phyloP scores from a whole-genome alignment of 75 land plant genomes.

The Pinus albicaulis region DNA sequence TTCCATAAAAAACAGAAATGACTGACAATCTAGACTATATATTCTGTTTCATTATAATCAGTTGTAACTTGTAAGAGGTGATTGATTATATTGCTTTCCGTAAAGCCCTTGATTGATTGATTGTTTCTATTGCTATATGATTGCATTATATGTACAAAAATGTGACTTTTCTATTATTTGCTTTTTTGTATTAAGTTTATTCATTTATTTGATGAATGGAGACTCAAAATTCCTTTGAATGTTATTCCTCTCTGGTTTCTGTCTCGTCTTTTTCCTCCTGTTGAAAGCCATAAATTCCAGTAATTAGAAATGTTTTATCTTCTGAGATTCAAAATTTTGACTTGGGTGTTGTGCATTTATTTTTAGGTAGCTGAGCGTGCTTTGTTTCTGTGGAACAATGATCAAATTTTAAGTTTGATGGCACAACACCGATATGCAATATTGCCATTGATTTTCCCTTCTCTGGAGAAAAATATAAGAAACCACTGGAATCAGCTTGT shows the following conservation, averaged over 20 bases:
- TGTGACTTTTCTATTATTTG: not conserved
- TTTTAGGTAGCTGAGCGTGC: slow-evolving; percentile 61
- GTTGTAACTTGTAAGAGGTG: no score
- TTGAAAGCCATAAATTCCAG: not conserved
- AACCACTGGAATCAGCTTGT: slow-evolving; percentile 63
- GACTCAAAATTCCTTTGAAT: not conserved
- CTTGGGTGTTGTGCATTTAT: not conserved
- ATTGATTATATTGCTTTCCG: no score
- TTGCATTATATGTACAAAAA: not conserved
- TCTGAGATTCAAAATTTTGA: not conserved
- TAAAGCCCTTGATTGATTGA: not conserved
- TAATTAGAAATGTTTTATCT: not conserved
- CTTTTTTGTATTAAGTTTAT: not conserved
- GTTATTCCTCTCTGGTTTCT: not conserved
- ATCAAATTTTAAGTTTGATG: slow-evolving; percentile 44
- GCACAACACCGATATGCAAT: slow-evolving; percentile 51
- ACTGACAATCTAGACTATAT: no score
- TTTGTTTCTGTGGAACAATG: slow-evolving; percentile 63
- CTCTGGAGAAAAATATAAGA: slow-evolving; percentile 41
- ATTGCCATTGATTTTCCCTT: slow-evolving; percentile 40
- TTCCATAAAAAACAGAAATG: no score
- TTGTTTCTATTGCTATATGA: not conserved
- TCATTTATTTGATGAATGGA: not conserved
- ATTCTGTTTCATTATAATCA: no score
- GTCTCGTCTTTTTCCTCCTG: not conserved